These are phyloP conservation scores for Powellomyces hirtus DNA, from an alignment of 192 early-diverging fungal species.

Conservation along the genomic window DNA sequence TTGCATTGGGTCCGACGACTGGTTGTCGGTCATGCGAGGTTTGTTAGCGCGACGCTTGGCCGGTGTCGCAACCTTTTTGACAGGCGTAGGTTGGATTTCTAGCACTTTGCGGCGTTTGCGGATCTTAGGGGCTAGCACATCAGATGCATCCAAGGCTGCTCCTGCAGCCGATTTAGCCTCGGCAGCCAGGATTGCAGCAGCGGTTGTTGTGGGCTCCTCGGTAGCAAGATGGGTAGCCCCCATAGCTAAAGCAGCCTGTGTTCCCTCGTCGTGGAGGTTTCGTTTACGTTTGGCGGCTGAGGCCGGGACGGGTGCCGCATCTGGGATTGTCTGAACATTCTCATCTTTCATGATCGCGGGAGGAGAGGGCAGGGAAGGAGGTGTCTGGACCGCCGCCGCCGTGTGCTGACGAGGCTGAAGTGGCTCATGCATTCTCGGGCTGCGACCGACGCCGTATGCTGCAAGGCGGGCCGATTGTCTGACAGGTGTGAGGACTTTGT, in stretches of 20 bases:
- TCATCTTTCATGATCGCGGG: too few species aligned
- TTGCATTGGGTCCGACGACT: too few species aligned
- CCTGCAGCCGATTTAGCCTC: neutral
- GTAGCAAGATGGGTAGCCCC: neutral
- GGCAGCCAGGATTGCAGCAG: neutral
- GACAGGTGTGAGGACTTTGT: neutral
- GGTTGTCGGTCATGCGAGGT: neutral
- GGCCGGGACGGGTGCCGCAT: neutral
- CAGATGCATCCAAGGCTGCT: neutral
- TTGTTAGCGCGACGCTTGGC: neutral
- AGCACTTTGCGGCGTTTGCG: neutral
- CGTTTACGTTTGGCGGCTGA: constrained; percentile 3
- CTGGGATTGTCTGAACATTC: too few species aligned
- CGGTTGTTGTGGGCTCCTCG: neutral
- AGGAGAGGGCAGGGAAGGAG: too few species aligned
- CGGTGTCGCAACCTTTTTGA: neutral
- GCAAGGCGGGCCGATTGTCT: neutral
- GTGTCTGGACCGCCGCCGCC: too few species aligned
- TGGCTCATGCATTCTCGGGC: neutral
- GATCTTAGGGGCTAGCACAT: neutral
- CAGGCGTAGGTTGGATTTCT: neutral
- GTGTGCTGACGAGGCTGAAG: too few species aligned
- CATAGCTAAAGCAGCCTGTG: neutral
- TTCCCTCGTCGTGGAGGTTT: neutral
- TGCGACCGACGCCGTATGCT: neutral